Base-by-base conservation (phyloP, 768 basidiomycete species). In the Pleurotus salmoneostramineus region DNA sequence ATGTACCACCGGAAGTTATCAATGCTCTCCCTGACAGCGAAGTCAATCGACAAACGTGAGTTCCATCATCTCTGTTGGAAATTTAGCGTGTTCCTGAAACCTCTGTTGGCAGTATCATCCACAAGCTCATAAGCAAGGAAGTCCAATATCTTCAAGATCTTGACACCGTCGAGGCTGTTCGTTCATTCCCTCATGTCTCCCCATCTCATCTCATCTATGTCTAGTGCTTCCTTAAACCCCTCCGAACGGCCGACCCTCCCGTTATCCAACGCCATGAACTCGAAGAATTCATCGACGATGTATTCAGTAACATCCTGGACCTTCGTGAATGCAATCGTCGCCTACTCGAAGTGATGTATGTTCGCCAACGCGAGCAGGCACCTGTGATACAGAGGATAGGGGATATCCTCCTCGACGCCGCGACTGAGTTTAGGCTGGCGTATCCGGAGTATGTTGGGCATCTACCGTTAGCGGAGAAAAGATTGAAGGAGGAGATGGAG, bases 81-180 rank as follows among this genome's bases (percentile, higher is more conserved):
- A 17, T 17, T 50, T 49, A 31, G 15, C 31, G 51, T 45, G 46
- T 50, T 6, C 35, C 17, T 52, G 31, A 21, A 17, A 31, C 48
- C 34, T 54, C 17, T 17, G 34, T 58, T 27, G 21, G 2, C 21
- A 83, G 82, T 72, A 93, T 79, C 69, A 95, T 99, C 57, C 87
- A 90, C 67, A 93, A 93, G 66, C 81, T 95, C 37, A 91, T 98
- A 62, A 80, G 80, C 61, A 88, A 92, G 64, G 96, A 98, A 68
- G 87, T 93, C 62, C 89, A 93, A 65, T 97, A 95, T 67, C 74
- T 93, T 44, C 85, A 87, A 56, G 96, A 99, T 66, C 79, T 99
- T 6, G 88, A 93, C 59, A 78, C 86, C 1, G 83, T 97, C 45
- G 92, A 96, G 66, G 76, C 81, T 12, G 85, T 89, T 10, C 15